Conservation (phyloP, 768 basidiomycete genomes). For the Steccherinum ochraceum region DNA sequence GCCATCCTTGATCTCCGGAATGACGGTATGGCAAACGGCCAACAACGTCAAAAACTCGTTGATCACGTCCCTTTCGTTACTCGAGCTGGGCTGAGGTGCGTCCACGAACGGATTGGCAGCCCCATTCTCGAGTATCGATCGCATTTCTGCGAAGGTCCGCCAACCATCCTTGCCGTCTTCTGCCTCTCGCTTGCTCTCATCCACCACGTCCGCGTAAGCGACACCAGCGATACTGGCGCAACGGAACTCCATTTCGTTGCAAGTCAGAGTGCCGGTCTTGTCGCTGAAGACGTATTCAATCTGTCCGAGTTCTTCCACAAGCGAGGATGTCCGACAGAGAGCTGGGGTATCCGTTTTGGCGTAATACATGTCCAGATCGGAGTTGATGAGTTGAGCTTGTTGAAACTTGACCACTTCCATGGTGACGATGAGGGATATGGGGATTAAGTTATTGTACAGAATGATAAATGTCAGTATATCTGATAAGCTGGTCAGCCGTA, state of each 20-base stretch:
- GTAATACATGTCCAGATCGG: conserved; percentile 98
- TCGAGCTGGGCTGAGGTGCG: conserved; percentile 11
- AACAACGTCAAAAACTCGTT: conserved; percentile 38
- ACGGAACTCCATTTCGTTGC: conserved; percentile 98
- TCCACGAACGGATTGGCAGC: conserved; percentile 50
- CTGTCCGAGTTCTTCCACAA: conserved; percentile 97
- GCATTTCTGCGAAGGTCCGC: conserved; percentile 77
- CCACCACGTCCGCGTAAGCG: conserved; percentile 86
- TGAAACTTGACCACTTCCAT: conserved; percentile 99
- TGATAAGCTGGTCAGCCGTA: too few species aligned
- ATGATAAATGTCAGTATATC: conserved; percentile 99
- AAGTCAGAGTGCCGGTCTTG: conserved; percentile 91
- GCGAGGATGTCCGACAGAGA: conserved; percentile 92
- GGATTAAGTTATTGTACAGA: conserved; percentile 97
- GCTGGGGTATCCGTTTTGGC: conserved; percentile 93
- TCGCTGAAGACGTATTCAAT: conserved; percentile 96
- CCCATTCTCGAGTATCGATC: conserved; percentile 40
- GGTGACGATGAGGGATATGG: conserved; percentile 97
- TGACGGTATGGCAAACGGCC: conserved; percentile 97
- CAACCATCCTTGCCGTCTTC: conserved; percentile 53
- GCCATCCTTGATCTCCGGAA: conserved; percentile 85
- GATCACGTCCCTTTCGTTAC: conserved; percentile 29
- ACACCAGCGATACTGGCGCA: conserved; percentile 85
- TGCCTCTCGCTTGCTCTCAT: conserved; percentile 67
- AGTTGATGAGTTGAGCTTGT: conserved; percentile 96